Evolutionary conservation across 805 yeast genomes (phyloP), one percentile per base, ranked within the genome.

Genomic region (Starmerella floricola): DNA sequence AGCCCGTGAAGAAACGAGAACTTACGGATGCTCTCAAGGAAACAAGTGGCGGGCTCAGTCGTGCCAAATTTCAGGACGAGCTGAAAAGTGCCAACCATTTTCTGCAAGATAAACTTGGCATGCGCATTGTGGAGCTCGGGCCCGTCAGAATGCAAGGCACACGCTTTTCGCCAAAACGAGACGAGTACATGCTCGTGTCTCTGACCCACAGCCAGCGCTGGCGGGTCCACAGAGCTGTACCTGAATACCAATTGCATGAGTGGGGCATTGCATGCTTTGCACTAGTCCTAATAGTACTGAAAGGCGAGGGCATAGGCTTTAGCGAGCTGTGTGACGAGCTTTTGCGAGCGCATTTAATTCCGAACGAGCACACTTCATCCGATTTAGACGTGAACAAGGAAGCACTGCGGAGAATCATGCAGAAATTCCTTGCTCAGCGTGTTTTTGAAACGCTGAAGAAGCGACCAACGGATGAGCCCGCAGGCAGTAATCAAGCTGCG

Each of bases 181-280:
- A 31, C 34, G 47, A 44, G 35, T 10, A 16, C 3, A 33, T 28
- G 28, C 27, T 44, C 11, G 31, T 44, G 2, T 40, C 47, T 2
- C 18, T 3, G 16, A 16, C 13, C 8, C 12, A 17, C 17, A 17
- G 15, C 12, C 4, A 32, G 23, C 26, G 45, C 3, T 18, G 26
- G 12, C 11, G 31, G 16, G 16, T 41, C 23, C 21, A 24, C 4
- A 26, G 19, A 12, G 28, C 21, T 2, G 18, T 18, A 11, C 32
- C 45, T 1, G 21, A 21, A 8, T 21, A 21, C 12, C 33, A 29
- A n/a, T 34, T 20, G 13, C 37, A 29, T 5, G 36, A 39, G 10
- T 46, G 42, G 39, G 48, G 47, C 11, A 6, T 39, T 15, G 8
- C 32, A 4, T 23, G 28, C 8, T 38, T 44, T 15, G 36, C 34